phyloP scores from a whole-genome alignment of 2,329 filamentous ascomycete species.

The Xylaria sp. region DNA sequence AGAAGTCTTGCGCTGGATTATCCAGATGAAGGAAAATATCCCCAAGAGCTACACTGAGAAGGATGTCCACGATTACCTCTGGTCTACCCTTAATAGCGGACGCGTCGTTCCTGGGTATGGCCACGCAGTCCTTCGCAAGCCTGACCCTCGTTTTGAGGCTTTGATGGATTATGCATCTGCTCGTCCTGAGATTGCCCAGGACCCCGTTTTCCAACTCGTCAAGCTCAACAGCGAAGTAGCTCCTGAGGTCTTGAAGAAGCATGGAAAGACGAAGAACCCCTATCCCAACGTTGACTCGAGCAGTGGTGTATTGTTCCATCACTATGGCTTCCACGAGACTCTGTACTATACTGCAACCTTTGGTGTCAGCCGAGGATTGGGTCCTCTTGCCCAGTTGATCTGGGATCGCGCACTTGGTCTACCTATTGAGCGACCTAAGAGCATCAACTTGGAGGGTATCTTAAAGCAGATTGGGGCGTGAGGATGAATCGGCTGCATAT shows the following conservation, averaged over 20 bases:
- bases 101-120: constrained; percentile 96
- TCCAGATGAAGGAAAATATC: constrained; percentile 93
- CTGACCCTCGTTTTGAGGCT: constrained; percentile 94
- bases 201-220: constrained; percentile 94
- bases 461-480: constrained; percentile 69
- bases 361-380: constrained; percentile 76
- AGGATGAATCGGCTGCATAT: constrained; percentile 31
- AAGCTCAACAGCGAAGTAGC: constrained; percentile 93
- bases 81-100: constrained; percentile 91
- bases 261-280: constrained; percentile 98
- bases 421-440: constrained; percentile 98
- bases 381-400: constrained; percentile 91
- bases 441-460: constrained; percentile 89
- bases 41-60: constrained; percentile 79
- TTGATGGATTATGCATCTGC: constrained; percentile 94
- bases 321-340: constrained; percentile 97
- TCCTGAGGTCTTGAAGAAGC: constrained; percentile 87
- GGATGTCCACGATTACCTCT: constrained; percentile 89
- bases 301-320: constrained; percentile 95
- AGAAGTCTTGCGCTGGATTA: constrained; percentile 95
- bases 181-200: constrained; percentile 82
- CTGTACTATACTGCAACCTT: constrained; percentile 89
- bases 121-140: constrained; percentile 95
- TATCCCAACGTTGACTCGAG: constrained; percentile 96
- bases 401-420: constrained; percentile 95